Evolutionary conservation across 2,329 filamentous ascomycete genomes (phyloP).

Genomic region (Aspergillus latus): DNA sequence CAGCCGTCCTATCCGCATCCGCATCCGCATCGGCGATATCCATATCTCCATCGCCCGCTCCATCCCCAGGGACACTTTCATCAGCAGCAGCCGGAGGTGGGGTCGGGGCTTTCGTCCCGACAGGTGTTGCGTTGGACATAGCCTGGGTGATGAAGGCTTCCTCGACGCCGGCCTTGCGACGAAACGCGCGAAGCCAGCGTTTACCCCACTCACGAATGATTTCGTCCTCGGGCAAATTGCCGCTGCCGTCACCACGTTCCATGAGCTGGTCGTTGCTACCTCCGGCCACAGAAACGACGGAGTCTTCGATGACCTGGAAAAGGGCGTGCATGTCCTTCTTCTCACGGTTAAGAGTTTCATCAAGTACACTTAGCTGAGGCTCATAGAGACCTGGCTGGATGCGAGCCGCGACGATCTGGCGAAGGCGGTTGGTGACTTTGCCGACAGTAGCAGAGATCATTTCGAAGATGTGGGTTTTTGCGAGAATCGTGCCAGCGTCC

Average conservation of each 20-base stretch:
- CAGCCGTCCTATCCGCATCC: constrained; percentile 21
- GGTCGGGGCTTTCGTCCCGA: constrained; percentile 39
- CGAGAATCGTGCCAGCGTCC: constrained; percentile 65
- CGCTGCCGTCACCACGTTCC: constrained; percentile 61
- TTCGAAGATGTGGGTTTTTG: constrained; percentile 78
- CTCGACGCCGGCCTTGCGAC: constrained; percentile 79
- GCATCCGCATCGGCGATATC: constrained; percentile 33
- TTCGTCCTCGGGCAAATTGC: constrained; percentile 55
- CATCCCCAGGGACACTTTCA: constrained; percentile 14
- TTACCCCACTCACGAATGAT: constrained; percentile 77
- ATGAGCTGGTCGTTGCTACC: constrained; percentile 74
- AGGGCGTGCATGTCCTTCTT: constrained; percentile 72
- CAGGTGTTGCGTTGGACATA: constrained; percentile 49
- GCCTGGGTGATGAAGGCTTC: constrained; percentile 66
- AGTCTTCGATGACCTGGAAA: constrained; percentile 78
- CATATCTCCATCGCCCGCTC: constrained; percentile 30
- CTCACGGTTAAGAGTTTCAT: constrained; percentile 69
- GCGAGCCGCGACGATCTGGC: constrained; percentile 70
- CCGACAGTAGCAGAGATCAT: constrained; percentile 83
- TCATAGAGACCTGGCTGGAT: constrained; percentile 57
- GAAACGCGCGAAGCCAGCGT: constrained; percentile 83
- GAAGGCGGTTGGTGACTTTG: constrained; percentile 84
- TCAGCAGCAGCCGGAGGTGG: constrained; percentile 17
- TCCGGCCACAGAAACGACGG: constrained; percentile 68
- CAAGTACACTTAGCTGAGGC: constrained; percentile 58